These are phyloP conservation scores for Paraconiothyrium brasiliense DNA, from an alignment of 2,329 filamentous ascomycete genomes.

Conservation along the genomic window DNA sequence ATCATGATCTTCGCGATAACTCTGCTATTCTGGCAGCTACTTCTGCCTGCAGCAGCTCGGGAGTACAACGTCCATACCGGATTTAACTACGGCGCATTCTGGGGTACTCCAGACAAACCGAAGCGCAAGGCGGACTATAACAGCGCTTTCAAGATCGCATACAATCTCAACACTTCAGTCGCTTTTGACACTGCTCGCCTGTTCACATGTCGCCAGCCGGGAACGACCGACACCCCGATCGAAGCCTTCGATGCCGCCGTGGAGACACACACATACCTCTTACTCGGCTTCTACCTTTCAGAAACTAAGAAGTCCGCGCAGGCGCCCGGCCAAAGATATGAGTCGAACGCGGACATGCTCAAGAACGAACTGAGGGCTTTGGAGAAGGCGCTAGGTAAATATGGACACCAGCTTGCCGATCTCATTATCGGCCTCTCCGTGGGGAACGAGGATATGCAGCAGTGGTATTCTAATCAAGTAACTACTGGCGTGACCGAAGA, in stretches of 20 bases:
- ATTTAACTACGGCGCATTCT: constrained; percentile 43
- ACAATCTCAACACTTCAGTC: constrained; percentile 48
- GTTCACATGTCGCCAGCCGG: constrained; percentile 69
- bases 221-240: constrained; percentile 65
- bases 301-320: constrained; percentile 43
- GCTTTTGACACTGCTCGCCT: constrained; percentile 74
- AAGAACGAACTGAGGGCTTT: constrained; percentile 42
- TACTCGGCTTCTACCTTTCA: constrained; percentile 44
- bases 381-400: constrained; percentile 38
- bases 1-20: constrained; percentile 16
- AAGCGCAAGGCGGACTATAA: constrained; percentile 37
- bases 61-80: constrained; percentile 34
- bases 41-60: constrained; percentile 21
- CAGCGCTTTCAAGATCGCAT: constrained; percentile 33
- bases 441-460: constrained; percentile 66
- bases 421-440: constrained; percentile 49
- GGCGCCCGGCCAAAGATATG: not conserved
- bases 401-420: constrained; percentile 61
- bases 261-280: constrained; percentile 40
- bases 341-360: constrained; percentile 22
- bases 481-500: constrained; percentile 69
- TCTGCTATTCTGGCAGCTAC: constrained; percentile 13
- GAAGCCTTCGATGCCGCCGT: constrained; percentile 52
- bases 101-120: constrained; percentile 23
- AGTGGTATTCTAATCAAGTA: constrained; percentile 53